phyloP scores from a whole-genome alignment of 257 asterid genomes.

The Nicotiana paniculata region DNA sequence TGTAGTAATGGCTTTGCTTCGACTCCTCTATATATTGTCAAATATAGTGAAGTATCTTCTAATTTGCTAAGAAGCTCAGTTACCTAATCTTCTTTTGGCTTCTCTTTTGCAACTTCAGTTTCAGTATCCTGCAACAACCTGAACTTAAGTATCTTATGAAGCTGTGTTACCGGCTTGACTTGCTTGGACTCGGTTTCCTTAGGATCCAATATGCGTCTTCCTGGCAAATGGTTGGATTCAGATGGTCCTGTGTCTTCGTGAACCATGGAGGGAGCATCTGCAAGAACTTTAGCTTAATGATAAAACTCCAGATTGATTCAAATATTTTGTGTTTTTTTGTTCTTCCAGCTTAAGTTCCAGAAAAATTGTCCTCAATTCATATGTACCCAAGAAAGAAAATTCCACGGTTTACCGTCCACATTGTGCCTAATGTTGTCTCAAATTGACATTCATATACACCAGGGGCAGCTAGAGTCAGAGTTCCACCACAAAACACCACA shows the following conservation, averaged over 20 bases:
- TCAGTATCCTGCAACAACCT: slow-evolving; percentile 37
- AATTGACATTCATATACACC: neutral
- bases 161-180: slow-evolving; percentile 51
- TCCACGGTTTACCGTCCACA: neutral
- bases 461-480: neutral
- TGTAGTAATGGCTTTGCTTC: neutral
- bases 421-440: neutral
- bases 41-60: neutral
- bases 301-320: neutral
- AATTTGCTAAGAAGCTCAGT: neutral
- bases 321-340: neutral
- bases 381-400: neutral
- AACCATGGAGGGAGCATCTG: slow-evolving; percentile 37
- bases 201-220: slow-evolving; percentile 34
- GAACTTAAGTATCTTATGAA: slow-evolving; percentile 62
- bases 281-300: neutral
- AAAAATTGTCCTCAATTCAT: neutral
- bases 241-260: slow-evolving; percentile 57
- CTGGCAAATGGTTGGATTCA: slow-evolving; percentile 44
- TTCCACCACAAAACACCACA: neutral
- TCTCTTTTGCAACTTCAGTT: slow-evolving; percentile 9
- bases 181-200: slow-evolving; percentile 36
- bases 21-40: neutral
- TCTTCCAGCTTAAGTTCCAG: neutral
- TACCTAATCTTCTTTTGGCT: slow-evolving; percentile 5